A percentile compares a stretch with the other conserved stretches of the same genome.
These are phyloP conservation scores for Nitzschia sp. DNA, from an alignment of 108 stramenopile genomes.

Conservation along the genomic window DNA sequence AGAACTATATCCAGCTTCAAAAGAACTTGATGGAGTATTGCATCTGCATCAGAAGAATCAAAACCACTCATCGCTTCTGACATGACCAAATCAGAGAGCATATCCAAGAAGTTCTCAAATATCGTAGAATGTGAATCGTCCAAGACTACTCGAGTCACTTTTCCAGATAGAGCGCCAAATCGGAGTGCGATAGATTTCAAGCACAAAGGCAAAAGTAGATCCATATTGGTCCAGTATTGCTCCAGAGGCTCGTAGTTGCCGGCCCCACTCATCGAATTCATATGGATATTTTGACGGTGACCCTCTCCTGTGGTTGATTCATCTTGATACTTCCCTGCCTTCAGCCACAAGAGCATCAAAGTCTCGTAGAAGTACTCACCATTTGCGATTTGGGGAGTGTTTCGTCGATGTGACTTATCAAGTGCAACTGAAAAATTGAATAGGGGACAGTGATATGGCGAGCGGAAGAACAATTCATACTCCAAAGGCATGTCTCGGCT, in stretches of 20 bases:
- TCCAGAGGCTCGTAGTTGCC: neutral
- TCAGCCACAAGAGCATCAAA: slow-evolving; percentile 51
- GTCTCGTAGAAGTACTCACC: slow-evolving; percentile 48
- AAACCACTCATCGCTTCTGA: slow-evolving; percentile 42
- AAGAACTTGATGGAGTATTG: slow-evolving; percentile 41
- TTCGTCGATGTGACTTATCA: neutral
- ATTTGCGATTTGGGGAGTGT: neutral
- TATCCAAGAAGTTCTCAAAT: slow-evolving; percentile 64
- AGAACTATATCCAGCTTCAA: slow-evolving; percentile 34
- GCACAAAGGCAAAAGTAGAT: slow-evolving; percentile 73
- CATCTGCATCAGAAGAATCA: slow-evolving; percentile 38
- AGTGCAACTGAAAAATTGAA: slow-evolving; percentile 33
- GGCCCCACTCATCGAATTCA: neutral
- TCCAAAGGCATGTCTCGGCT: neutral
- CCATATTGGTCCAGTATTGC: slow-evolving; percentile 43
- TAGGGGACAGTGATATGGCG: slow-evolving; percentile 17
- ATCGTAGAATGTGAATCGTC: slow-evolving; percentile 68
- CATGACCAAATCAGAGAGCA: slow-evolving; percentile 63
- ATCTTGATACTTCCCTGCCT: neutral
- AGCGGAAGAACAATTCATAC: slow-evolving; percentile 16
- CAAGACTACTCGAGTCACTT: slow-evolving; percentile 37
- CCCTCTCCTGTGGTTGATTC: neutral
- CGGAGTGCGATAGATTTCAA: slow-evolving; percentile 72
- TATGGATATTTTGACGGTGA: neutral
- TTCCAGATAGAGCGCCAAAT: slow-evolving; percentile 25